phyloP scores from a whole-genome alignment of 192 early-diverging fungal species.

The Backusella morwellensis region DNA sequence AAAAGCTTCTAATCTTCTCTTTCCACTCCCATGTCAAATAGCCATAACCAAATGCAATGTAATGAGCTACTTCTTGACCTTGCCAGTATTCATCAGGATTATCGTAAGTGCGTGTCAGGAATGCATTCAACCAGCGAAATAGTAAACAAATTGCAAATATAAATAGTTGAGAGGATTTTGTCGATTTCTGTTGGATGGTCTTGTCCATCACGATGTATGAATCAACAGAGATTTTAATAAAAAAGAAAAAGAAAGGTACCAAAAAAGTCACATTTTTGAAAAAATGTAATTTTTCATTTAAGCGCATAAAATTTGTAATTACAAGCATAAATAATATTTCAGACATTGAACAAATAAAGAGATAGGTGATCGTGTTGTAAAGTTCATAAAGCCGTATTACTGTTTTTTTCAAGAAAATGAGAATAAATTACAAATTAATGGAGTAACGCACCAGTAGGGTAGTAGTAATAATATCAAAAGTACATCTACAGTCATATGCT shows the following conservation, averaged over 20 bases:
- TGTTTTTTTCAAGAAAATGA: no score
- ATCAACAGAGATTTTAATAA: background rate
- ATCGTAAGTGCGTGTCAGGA: slow-evolving; percentile 71
- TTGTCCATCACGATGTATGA: background rate
- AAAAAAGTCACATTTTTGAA: background rate
- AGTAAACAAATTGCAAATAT: slow-evolving; percentile 18
- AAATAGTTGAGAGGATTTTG: background rate
- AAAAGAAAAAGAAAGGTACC: background rate
- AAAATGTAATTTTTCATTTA: background rate
- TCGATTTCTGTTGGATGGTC: slow-evolving; percentile 8
- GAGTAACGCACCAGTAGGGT: no score
- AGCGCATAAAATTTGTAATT: no score
- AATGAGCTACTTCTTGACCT: slow-evolving; percentile 87
- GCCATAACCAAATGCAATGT: slow-evolving; percentile 84
- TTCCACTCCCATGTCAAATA: slow-evolving; percentile 96
- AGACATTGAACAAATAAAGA: no score
- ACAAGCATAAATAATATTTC: no score
- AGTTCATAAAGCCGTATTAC: no score
- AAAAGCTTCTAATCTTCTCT: slow-evolving; percentile 72
- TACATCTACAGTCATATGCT: no score
- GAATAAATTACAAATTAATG: no score
- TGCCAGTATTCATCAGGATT: slow-evolving; percentile 99
- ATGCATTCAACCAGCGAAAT: slow-evolving; percentile 64
- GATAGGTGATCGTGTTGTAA: no score
- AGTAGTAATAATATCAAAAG: no score